phyloP scores from a whole-genome alignment of 352 stramenopile species.

The Aphanomyces cochlioides region DNA sequence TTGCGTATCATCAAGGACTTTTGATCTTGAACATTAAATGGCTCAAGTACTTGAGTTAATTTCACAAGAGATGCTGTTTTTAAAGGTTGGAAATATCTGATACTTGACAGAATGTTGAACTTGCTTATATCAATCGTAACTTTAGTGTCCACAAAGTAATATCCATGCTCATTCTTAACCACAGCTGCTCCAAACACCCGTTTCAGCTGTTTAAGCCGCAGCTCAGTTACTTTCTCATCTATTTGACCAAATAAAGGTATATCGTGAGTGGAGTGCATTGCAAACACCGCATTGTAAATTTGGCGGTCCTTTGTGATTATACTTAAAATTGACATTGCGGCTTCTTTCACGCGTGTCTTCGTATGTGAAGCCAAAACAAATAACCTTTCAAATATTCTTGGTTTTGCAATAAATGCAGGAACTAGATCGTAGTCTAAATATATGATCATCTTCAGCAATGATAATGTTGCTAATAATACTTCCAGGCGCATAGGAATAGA shows the following conservation, averaged over 20 bases:
- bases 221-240: not conserved
- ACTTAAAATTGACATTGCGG: slow-evolving; percentile 7
- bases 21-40: not conserved
- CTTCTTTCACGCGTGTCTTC: slow-evolving; percentile 21
- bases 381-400: slow-evolving; percentile 9
- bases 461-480: slow-evolving; percentile 12
- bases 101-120: slow-evolving; percentile 5
- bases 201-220: slow-evolving; percentile 3
- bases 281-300: slow-evolving; percentile 7
- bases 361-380: slow-evolving; percentile 16
- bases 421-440: not conserved
- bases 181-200: slow-evolving; percentile 11
- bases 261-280: not conserved
- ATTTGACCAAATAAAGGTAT: slow-evolving; percentile 1
- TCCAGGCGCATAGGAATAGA: slow-evolving; percentile 12
- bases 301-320: not conserved
- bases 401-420: slow-evolving; percentile 8
- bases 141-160: slow-evolving; percentile 22
- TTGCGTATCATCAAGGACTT: slow-evolving; percentile 7
- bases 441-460: slow-evolving; percentile 16
- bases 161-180: slow-evolving; percentile 3
- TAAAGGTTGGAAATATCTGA: slow-evolving; percentile 10
- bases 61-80: slow-evolving; percentile 20
- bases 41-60: slow-evolving; percentile 6
- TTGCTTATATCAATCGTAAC: slow-evolving; percentile 18